Conservation (phyloP, 2,329 filamentous ascomycete genomes). For the Ophiosphaerella narmari region DNA sequence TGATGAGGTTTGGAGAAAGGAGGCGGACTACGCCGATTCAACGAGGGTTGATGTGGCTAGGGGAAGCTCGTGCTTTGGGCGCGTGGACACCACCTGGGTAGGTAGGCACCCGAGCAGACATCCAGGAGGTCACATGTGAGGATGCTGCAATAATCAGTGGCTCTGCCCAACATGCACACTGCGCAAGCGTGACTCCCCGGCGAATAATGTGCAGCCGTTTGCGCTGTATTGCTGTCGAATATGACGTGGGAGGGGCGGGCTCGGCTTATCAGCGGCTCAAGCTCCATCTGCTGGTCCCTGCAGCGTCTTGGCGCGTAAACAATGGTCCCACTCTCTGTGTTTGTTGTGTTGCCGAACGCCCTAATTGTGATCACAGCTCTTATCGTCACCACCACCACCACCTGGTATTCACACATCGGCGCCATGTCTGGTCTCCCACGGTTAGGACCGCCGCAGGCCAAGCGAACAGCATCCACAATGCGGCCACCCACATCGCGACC, state of each 20-base stretch:
- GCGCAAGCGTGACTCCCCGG: no score
- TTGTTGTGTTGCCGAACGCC: conserved; percentile 5
- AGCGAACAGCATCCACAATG: conserved; percentile 55
- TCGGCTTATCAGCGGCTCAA: background rate
- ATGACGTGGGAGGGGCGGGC: no score
- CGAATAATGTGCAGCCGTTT: no score
- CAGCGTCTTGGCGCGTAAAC: conserved; percentile 4
- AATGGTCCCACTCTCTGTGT: background rate
- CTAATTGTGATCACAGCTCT: conserved; percentile 19
- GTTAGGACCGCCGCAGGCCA: conserved; percentile 54
- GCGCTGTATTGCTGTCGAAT: no score
- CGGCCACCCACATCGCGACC: conserved; percentile 61
- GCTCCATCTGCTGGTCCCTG: conserved; percentile 5
- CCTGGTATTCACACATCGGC: conserved; percentile 13
- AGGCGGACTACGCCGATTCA: conserved; percentile 7
- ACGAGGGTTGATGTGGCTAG: conserved; percentile 1
- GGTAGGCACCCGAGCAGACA: background rate
- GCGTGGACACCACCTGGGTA: conserved; percentile 21
- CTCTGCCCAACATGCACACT: no score
- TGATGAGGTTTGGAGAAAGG: conserved; percentile 10
- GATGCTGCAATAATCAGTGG: no score
- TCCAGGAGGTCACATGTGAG: no score
- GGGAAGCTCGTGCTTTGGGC: conserved; percentile 31
- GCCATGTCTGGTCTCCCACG: conserved; percentile 61
- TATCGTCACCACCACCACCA: conserved; percentile 7